phyloP scores from a whole-genome alignment of 257 asterid species.

The Fraxinus quadrangulata region DNA sequence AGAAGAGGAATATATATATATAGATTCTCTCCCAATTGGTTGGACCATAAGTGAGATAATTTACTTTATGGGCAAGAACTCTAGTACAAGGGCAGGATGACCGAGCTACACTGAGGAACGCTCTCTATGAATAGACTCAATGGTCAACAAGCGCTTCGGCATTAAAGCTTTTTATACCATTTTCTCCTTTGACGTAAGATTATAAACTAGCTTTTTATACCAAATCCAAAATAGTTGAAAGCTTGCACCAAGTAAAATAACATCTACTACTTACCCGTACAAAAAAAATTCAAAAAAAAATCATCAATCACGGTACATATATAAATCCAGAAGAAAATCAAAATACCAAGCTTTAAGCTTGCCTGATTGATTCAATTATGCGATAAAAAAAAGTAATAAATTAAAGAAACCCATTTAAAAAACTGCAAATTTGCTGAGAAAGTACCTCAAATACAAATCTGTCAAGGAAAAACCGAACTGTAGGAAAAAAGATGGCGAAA shows the following conservation, averaged over 20 bases:
- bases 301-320: neutral
- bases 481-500: slow-evolving; percentile 71
- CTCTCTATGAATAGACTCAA: neutral
- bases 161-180: neutral
- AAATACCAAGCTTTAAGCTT: neutral
- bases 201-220: neutral
- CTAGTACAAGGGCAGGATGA: neutral
- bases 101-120: neutral
- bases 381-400: neutral
- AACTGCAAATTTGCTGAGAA: neutral
- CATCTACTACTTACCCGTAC: neutral
- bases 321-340: neutral
- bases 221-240: no score
- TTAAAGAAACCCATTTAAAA: neutral
- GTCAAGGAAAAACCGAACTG: slow-evolving; percentile 83
- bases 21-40: neutral
- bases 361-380: neutral
- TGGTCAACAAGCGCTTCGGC: neutral
- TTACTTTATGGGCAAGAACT: neutral
- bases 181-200: neutral
- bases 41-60: neutral
- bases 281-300: neutral
- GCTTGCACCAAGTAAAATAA: no score
- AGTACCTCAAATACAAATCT: slow-evolving; percentile 84
- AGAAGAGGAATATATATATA: no score